Evolutionary conservation across 805 yeast genomes (phyloP), one percentile per base, ranked within the genome.

Genomic region (Priceomyces castillae): DNA sequence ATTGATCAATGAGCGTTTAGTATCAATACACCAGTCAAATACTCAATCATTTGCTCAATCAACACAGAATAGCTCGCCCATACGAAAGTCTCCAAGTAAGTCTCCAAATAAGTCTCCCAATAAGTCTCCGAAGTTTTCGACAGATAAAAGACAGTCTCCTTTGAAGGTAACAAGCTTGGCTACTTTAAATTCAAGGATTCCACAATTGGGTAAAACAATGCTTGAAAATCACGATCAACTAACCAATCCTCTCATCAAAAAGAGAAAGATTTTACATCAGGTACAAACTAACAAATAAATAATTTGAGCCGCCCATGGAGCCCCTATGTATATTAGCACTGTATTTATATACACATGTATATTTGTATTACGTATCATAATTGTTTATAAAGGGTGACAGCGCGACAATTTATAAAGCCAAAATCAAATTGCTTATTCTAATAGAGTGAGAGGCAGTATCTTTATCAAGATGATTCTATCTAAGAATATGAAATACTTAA

Each of bases 401-500:
- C 37, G 37, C 37, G 37, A 34, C 37, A 18, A 17, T 7, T 17
- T 11, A 15, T 33, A 33, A 33, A 15, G 9, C 16, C 12, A 11
- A 17, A 11, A 34, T 6, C 5, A 28, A n/a, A 12, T 28, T 5
- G 10, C 4, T 28, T 28, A n/a, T 34, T 18, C 22, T 19, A 19
- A 6, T 12, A 11, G 12, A 17, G 12, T 7, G 10, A 18, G 11
- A 14, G 19, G 12, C 11, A 17, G 36, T 16, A 18, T 19, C 3
- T 7, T 7, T 3, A 22, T 14, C 9, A 37, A 12, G 7, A 48
- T 46, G 48, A 46, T 37, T 17, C 20, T 52, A 18, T 36, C 47
- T 9, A 47, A 48, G 44, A 48, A 44, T 28, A 15, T 37, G 15
- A 42, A 44, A 35, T 57, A 57, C 46, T 43, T 54, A 12, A 19